Percentiles rank a stretch among this genome's conserved stretches.
Conservation (phyloP, 257 asterid species). For the Gynochthodes officinalis region DNA sequence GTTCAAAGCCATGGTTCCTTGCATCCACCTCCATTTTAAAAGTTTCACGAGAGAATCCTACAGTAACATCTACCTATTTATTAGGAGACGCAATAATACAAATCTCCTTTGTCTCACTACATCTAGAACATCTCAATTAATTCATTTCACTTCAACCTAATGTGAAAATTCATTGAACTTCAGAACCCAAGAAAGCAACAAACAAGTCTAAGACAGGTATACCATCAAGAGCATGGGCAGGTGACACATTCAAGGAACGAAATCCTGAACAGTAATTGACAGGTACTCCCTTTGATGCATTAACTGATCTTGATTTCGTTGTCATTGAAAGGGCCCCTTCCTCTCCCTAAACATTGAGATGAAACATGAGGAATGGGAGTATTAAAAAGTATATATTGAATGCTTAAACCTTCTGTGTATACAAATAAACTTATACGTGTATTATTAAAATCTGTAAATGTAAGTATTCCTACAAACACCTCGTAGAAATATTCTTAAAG, state of each 20-base stretch:
- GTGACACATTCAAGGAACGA: constrained; percentile 50
- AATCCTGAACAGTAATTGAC: constrained; percentile 97
- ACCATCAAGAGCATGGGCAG: constrained; percentile 72
- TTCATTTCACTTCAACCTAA: background rate
- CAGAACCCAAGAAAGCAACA: background rate
- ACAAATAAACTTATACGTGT: background rate
- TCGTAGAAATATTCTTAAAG: background rate
- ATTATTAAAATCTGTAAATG: no score
- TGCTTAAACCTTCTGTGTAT: background rate
- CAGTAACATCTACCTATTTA: background rate
- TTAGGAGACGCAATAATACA: background rate
- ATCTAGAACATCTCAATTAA: background rate
- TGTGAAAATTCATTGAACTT: background rate
- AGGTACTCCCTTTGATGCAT: constrained; percentile 84
- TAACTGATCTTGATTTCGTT: constrained; percentile 63
- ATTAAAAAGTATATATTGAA: background rate
- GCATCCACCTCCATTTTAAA: constrained; percentile 75
- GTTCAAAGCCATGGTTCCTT: constrained; percentile 68
- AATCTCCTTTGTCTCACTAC: background rate
- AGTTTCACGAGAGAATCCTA: constrained; percentile 89
- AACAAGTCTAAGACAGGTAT: background rate
- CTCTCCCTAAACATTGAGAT: constrained; percentile 64
- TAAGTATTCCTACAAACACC: background rate
- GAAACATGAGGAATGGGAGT: background rate
- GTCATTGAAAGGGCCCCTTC: constrained; percentile 99